Evolutionary conservation across 1,284 basidiomycete genomes (phyloP), one percentile per base, ranked within the genome.

Genomic region (Porogramme epimiltina): DNA sequence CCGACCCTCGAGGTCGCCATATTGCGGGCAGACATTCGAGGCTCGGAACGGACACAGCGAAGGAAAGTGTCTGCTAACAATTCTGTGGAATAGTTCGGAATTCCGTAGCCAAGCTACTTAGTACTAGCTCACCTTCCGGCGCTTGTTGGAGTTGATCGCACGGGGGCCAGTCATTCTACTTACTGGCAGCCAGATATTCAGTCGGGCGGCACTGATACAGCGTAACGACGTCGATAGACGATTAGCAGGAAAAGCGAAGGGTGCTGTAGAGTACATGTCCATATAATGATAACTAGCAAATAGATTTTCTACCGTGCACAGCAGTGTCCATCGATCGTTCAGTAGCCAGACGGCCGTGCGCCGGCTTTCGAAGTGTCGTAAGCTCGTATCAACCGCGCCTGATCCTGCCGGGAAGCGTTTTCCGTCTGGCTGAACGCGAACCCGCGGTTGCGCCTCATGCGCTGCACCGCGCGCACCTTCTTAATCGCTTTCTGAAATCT

Each of bases 401-500:
- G 93, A 70, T 95, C 93, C 69, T 94, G 91, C 51, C 81, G 81
- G 33, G 84, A 82, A 24, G 78, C 79, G 59, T 87, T 89, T 71
- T 96, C 93, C 13, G 93, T 95, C 71, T 98, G 95, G 66, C 90
- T 93, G 78, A 98, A 98, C 1, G 95, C 95, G 67, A 98, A 98
- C 1, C 95, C 95, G 52, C 95, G 84, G 63, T 93, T 96, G 54
- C 91, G 81, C 19, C 95, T 85, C 89, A 98, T 93, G 38, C 95
- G 86, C 67, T 98, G 95, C 1, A 94, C 91, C 0, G 95, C 95
- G 28, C 95, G 86, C 11, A 98, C 95, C 69, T 98, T 98, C 73
- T 97, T 97, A 79, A 98, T 98, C 6, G 95, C 95, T 70, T 97
- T 95, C 71, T 95, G 93, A 74, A 95, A 95, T 69, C 90, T 93